Conservation (phyloP, 768 basidiomycete species). For the Leccinellum albellum region DNA sequence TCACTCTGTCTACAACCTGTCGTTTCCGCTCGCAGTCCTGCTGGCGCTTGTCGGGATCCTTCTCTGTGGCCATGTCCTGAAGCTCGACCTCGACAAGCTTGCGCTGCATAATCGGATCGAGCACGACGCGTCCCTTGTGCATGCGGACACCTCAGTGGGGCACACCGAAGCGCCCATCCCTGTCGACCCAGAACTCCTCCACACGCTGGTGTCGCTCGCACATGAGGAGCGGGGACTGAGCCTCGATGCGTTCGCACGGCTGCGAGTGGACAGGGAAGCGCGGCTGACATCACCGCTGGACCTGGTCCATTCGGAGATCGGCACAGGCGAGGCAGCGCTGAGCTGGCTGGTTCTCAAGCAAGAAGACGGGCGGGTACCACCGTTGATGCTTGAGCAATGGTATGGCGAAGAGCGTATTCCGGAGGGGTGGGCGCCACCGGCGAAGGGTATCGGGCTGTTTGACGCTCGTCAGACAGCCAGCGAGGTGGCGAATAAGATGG, state of each 20-base stretch:
- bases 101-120: slow-evolving; percentile 58
- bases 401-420: slow-evolving; percentile 61
- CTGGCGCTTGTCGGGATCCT: slow-evolving; percentile 48
- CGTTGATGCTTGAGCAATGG: slow-evolving; percentile 42
- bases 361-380: slow-evolving; percentile 32
- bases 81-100: slow-evolving; percentile 49
- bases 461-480: slow-evolving; percentile 26
- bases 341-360: slow-evolving; percentile 44
- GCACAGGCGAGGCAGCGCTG: slow-evolving; percentile 56
- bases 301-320: slow-evolving; percentile 48
- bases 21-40: slow-evolving; percentile 50
- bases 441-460: slow-evolving; percentile 24
- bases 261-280: slow-evolving; percentile 46
- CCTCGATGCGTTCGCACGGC: slow-evolving; percentile 45
- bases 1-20: slow-evolving; percentile 57
- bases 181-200: slow-evolving; percentile 35
- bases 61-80: slow-evolving; percentile 40
- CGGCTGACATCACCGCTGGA: slow-evolving; percentile 34
- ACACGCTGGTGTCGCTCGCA: slow-evolving; percentile 27
- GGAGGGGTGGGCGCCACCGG: slow-evolving; percentile 47
- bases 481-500: slow-evolving; percentile 30
- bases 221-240: slow-evolving; percentile 35
- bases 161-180: slow-evolving; percentile 41
- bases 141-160: slow-evolving; percentile 36
- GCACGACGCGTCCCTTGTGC: slow-evolving; percentile 65